These are phyloP conservation scores for Exobasidium cylindrosporum DNA, from an alignment of 1,284 basidiomycete genomes.

Conservation along the genomic window DNA sequence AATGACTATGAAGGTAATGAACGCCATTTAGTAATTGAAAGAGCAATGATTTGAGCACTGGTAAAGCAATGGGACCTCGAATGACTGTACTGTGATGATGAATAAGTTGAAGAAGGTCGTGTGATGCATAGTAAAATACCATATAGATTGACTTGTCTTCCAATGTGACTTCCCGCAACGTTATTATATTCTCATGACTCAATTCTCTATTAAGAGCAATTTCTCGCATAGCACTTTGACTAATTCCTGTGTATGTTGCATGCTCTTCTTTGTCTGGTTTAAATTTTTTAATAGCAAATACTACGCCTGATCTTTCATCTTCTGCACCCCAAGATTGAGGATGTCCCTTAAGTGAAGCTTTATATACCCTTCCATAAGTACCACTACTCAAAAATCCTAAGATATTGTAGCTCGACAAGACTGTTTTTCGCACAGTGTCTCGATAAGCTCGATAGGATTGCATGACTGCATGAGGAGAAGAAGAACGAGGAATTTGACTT, in stretches of 20 bases:
- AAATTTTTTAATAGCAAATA: constrained; percentile 97
- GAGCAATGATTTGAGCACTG: constrained; percentile 85
- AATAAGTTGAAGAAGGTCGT: constrained; percentile 85
- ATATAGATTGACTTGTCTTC: constrained; percentile 86
- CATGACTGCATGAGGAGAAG: constrained; percentile 28
- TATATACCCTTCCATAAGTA: constrained; percentile 97
- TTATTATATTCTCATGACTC: constrained; percentile 84
- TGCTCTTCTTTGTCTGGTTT: constrained; percentile 80
- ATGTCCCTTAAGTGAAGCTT: constrained; percentile 65
- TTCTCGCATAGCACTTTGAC: constrained; percentile 92
- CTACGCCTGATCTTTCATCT: constrained; percentile 22
- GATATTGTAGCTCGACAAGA: constrained; percentile 67
- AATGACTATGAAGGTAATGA: constrained; percentile 87
- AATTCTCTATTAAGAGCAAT: constrained; percentile 95
- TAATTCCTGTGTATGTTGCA: constrained; percentile 87
- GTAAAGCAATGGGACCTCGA: constrained; percentile 68
- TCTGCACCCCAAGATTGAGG: not conserved
- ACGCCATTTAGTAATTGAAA: constrained; percentile 96
- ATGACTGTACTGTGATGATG: constrained; percentile 91
- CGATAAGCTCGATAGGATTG: constrained; percentile 43
- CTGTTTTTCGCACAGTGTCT: constrained; percentile 33
- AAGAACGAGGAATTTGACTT: constrained; percentile 6
- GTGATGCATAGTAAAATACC: constrained; percentile 98
- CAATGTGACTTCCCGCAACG: constrained; percentile 87
- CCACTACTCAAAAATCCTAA: constrained; percentile 96